These are phyloP conservation scores for Moesziomyces antarcticus DNA, from an alignment of 1,284 basidiomycete species.

Conservation along the genomic window DNA sequence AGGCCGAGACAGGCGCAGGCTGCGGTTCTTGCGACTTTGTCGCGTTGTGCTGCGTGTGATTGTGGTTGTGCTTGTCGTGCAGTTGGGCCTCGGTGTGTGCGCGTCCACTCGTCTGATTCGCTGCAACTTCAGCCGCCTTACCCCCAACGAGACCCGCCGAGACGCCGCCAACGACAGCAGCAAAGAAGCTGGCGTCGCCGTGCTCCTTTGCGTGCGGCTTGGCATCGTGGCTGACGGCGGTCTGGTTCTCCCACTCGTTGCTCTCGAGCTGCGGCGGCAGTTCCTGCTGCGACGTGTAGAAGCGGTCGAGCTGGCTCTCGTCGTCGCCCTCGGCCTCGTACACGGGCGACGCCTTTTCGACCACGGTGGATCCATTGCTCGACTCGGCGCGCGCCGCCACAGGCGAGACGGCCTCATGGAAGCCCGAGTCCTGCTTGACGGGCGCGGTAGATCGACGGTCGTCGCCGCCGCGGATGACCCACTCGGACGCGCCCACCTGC, in stretches of 20 bases:
- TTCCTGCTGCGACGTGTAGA: slow-evolving; percentile 38
- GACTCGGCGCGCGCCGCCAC: slow-evolving; percentile 7
- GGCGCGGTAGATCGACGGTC: slow-evolving; percentile 25
- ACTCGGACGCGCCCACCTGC: slow-evolving; percentile 66
- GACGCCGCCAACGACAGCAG: slow-evolving; percentile 34
- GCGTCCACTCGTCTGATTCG: slow-evolving; percentile 9
- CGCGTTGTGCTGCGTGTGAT: slow-evolving; percentile 21
- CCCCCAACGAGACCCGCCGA: slow-evolving; percentile 23
- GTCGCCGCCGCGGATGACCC: slow-evolving; percentile 67
- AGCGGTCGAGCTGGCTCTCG: slow-evolving; percentile 38
- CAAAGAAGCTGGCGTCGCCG: slow-evolving; percentile 31
- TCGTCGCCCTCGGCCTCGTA: slow-evolving; percentile 15
- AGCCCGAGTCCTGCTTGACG: slow-evolving; percentile 43
- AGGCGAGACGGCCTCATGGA: slow-evolving; percentile 12
- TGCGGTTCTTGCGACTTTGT: slow-evolving; percentile 5
- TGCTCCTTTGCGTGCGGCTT: slow-evolving; percentile 24
- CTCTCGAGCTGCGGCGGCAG: slow-evolving; percentile 26
- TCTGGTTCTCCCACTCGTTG: slow-evolving; percentile 23
- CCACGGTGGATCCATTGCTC: slow-evolving; percentile 6
- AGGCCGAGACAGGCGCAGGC: slow-evolving; percentile 9
- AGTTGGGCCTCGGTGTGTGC: slow-evolving; percentile 15
- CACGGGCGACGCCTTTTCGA: slow-evolving; percentile 12
- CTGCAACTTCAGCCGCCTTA: slow-evolving; percentile 16
- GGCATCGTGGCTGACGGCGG: slow-evolving; percentile 16
- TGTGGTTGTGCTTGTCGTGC: slow-evolving; percentile 32